Base-by-base conservation (phyloP, 352 stramenopile genomes). In the Phytophthora pistaciae region DNA sequence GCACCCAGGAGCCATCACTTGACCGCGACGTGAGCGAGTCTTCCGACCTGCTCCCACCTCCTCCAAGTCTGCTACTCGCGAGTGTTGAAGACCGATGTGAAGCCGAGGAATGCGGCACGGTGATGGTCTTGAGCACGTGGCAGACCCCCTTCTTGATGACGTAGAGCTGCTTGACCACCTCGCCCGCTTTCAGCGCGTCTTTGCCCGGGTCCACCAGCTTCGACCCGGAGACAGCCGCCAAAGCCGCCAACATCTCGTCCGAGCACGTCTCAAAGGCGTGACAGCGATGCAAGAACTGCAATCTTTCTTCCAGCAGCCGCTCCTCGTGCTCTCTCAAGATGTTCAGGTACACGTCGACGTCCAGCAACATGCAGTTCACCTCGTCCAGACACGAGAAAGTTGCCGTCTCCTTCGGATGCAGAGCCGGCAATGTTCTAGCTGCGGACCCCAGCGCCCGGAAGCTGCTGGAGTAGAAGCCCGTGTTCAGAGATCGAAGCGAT, bases 141-240 rank as follows among this genome's bases (percentile, higher is more conserved):
- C 86, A 93, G 9, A 93, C 84, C 7, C 86, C 86, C 25, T 83
- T 79, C 68, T 87, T 85, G 69, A 93, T 86, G 33, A 93, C 64
- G 49, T 75, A 87, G 16, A 93, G 79, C 66, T 91, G 80, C 46
- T 83, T 80, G 21, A 92, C 84, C 18, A 91, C 70, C 14, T 92
- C 83, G 0, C 81, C 86, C n/a, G 79, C 50, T 48, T 72, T 78
- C 58, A 93, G 56, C 0, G 90, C 74, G 18, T 90, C 76, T 42
- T 76, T 81, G 31, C 69, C 80, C 0, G 86, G 86, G 13, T 92
- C 82, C 36, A 90, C 82, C 14, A 92, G 49, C 49, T 85, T 80
- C 7, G 79, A 71, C 5, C 83, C 77, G 0, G 86, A 89, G 9
- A 86, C 66, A 0, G 77, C 81, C 1, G 81, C 86, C 0, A 93